Evolutionary conservation across 1,139 yeast species (phyloP).

Genomic region (Saccharomyces pastorianus): DNA sequence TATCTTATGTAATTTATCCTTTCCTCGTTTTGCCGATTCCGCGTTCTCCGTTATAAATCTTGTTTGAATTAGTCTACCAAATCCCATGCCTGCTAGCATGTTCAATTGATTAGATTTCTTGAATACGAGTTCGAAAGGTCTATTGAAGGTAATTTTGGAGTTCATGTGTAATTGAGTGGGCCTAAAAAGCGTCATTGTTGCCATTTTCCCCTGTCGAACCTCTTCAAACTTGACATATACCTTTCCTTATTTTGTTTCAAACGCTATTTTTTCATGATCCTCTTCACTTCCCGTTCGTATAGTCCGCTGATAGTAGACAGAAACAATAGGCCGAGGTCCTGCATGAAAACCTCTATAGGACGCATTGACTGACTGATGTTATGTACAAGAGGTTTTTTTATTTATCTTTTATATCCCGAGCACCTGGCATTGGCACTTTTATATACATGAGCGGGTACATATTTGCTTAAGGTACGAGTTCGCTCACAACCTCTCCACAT

Average conservation of each 20-base stretch:
- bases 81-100: neutral
- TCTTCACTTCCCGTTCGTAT: neutral
- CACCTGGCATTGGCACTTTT: neutral
- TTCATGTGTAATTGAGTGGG: neutral
- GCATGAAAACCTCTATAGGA: neutral
- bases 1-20: constrained; percentile 19
- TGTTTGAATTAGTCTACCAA: neutral
- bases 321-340: neutral
- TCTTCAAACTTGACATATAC: too few relatives aligned
- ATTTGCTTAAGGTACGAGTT: neutral
- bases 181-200: neutral
- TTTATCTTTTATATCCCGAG: too few relatives aligned
- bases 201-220: too few relatives aligned
- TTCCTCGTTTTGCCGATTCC: constrained; percentile 1
- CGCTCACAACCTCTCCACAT: constrained; percentile 44
- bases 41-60: neutral
- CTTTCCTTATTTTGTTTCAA: too few relatives aligned
- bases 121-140: neutral
- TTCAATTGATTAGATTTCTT: neutral
- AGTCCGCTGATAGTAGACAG: neutral
- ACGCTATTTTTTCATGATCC: neutral
- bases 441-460: neutral
- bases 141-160: neutral
- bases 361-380: neutral
- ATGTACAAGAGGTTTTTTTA: neutral